Base-by-base conservation (phyloP, 257 asterid species). In the Prunella vulgaris region DNA sequence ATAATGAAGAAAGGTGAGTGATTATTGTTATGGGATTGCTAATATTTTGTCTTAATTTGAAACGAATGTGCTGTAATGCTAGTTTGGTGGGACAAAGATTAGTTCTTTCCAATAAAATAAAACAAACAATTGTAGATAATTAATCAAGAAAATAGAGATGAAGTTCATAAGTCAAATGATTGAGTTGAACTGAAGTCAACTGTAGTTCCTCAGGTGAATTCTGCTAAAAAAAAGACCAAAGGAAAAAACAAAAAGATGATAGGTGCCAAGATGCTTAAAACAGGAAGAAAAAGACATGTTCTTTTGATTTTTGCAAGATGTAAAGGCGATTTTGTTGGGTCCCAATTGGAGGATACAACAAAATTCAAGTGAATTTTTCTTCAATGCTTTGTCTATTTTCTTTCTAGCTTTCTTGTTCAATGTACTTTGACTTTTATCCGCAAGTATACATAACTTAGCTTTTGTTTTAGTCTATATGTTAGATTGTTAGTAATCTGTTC, bases 1-100 rank as follows among this genome's bases (percentile, higher is more conserved):
- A 84, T 69, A 90, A 92, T 46, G 90, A 92, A 73, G 90, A 88
- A 82, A 86, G 92, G 98, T 92, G 5, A 76, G 85, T 82, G 4
- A 5, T 66, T 14, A 33, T 42, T 3, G 0, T 42, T 14, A 13
- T 14, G 17, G 17, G 6, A 13, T n/a, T 12, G 37, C 46, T 10
- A 61, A 33, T n/a, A n/a, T n/a, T n/a, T n/a, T n/a, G n/a, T n/a
- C n/a, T n/a, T n/a, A n/a, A n/a, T n/a, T n/a, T n/a, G n/a, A n/a
- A n/a, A n/a, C n/a, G n/a, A n/a, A n/a, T n/a, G n/a, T n/a, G n/a
- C n/a, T n/a, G n/a, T n/a, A n/a, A n/a, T n/a, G n/a, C n/a, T n/a
- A n/a, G n/a, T 10, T 59, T 12, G 42, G 20, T 17, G n/a, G 27
- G 25, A 60, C 42, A 61, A 28, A 48, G 52, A 59, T 33, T 14